A percentile compares a stretch with the other conserved stretches of the same genome.
Evolutionary conservation across 2,329 filamentous ascomycete genomes (phyloP).

Genomic region (Lachnellula arida): DNA sequence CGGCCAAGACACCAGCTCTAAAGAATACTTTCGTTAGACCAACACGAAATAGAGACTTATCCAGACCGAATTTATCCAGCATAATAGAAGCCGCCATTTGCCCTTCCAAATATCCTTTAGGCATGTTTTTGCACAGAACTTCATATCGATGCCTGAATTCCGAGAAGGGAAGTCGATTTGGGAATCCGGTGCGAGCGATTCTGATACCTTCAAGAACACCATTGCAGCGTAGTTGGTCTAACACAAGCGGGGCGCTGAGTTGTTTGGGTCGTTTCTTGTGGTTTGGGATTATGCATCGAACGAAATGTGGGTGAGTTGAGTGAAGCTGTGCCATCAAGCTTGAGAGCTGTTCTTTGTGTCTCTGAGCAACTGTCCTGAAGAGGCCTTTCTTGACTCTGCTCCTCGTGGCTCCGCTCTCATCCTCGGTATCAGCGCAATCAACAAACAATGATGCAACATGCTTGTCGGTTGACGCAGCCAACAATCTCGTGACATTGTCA

Average conservation of each 20-base stretch:
- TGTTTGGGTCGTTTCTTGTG: conserved; percentile 96
- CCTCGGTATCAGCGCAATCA: conserved; percentile 81
- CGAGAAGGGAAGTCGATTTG: conserved; percentile 84
- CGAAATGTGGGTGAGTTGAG: conserved; percentile 96
- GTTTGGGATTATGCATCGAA: conserved; percentile 94
- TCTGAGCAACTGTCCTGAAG: conserved; percentile 92
- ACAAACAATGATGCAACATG: conserved; percentile 82
- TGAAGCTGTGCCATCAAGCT: conserved; percentile 91
- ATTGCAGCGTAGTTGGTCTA: conserved; percentile 97
- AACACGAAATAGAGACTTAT: conserved; percentile 83
- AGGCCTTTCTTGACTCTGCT: conserved; percentile 94
- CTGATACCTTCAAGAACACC: conserved; percentile 98
- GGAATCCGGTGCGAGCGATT: conserved; percentile 94
- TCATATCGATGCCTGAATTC: conserved; percentile 97
- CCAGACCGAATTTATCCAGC: conserved; percentile 81
- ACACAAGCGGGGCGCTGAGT: conserved; percentile 83
- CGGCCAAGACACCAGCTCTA: conserved; percentile 88
- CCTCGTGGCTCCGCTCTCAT: conserved; percentile 60
- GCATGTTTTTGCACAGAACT: conserved; percentile 83
- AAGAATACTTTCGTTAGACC: conserved; percentile 98
- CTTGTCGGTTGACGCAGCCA: conserved; percentile 75
- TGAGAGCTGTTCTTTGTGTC: conserved; percentile 98
- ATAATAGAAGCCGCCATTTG: conserved; percentile 82
- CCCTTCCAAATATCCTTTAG: conserved; percentile 85
- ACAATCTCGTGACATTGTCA: conserved; percentile 87